A percentile compares a stretch with the other conserved stretches of the same genome.
These are phyloP conservation scores for Yarrowia sp. DNA, from an alignment of 805 yeast species.

Conservation along the genomic window DNA sequence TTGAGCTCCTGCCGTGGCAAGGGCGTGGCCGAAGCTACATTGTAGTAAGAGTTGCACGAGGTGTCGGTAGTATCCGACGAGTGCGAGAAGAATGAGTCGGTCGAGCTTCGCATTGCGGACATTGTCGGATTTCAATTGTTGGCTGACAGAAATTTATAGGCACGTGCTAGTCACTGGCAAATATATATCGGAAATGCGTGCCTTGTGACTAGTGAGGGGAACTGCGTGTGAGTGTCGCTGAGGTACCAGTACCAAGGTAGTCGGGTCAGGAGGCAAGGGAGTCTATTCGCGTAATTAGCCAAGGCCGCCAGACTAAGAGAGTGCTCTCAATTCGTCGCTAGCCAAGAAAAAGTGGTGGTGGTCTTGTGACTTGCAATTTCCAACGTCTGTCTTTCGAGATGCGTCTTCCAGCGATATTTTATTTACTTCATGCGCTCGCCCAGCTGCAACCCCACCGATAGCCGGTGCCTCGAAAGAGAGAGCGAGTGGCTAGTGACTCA, in stretches of 20 bases:
- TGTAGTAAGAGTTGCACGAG: constrained; percentile 21
- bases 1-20: constrained; percentile 18
- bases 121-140: neutral
- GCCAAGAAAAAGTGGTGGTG: neutral
- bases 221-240: too few relatives aligned
- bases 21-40: constrained; percentile 9
- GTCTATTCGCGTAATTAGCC: neutral
- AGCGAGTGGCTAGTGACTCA: constrained; percentile 22
- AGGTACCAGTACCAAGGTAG: too few relatives aligned
- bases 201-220: neutral
- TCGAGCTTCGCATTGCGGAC: neutral
- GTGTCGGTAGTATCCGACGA: constrained; percentile 24
- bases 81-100: constrained; percentile 16
- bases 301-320: neutral
- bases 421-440: neutral
- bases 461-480: neutral
- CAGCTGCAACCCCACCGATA: neutral
- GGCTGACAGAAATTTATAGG: too few relatives aligned
- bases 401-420: neutral
- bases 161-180: too few relatives aligned
- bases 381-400: neutral
- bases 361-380: constrained; percentile 11
- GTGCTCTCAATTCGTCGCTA: constrained; percentile 5
- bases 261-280: neutral
- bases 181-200: neutral